Conservation (phyloP, 2,329 filamentous ascomycete genomes). For the Diaporthe caulivora region DNA sequence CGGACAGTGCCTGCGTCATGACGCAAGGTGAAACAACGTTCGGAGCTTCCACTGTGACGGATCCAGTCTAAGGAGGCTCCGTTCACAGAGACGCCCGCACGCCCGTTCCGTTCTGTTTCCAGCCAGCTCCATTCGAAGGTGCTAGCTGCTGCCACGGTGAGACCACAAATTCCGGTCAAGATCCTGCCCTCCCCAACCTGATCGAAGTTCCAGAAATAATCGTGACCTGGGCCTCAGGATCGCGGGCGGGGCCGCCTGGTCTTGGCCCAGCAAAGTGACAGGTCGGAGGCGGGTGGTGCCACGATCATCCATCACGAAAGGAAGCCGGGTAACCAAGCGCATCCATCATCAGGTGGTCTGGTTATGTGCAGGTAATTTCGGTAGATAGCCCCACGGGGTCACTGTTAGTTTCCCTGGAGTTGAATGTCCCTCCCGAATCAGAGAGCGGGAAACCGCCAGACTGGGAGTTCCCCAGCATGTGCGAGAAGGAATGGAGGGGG, state of each 20-base stretch:
- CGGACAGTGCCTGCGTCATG: constrained; percentile 8
- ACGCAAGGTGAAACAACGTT: constrained; percentile 25
- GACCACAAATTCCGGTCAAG: background rate
- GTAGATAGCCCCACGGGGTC: background rate
- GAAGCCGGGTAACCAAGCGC: constrained; percentile 20
- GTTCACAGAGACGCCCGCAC: constrained; percentile 9
- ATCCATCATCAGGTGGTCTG: constrained; percentile 18
- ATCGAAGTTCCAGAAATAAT: constrained; percentile 5
- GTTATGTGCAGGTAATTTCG: background rate
- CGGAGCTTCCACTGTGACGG: constrained; percentile 19
- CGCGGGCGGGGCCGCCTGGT: background rate
- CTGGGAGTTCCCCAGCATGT: background rate
- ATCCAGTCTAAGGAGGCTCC: background rate
- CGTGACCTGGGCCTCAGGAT: constrained; percentile 16
- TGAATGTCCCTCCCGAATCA: background rate
- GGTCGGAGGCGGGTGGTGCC: constrained; percentile 18
- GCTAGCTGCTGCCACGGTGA: no score
- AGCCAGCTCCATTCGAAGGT: background rate
- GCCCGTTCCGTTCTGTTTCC: background rate
- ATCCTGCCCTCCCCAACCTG: background rate
- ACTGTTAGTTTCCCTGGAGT: background rate
- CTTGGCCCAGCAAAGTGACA: constrained; percentile 9
- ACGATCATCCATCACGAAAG: constrained; percentile 27
- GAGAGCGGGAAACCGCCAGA: background rate
- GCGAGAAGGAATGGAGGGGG: constrained; percentile 15